A percentile compares a stretch with the other conserved stretches of the same genome.
These are phyloP conservation scores for Lentinula guzmanii DNA, from an alignment of 768 basidiomycete genomes.

Conservation along the genomic window DNA sequence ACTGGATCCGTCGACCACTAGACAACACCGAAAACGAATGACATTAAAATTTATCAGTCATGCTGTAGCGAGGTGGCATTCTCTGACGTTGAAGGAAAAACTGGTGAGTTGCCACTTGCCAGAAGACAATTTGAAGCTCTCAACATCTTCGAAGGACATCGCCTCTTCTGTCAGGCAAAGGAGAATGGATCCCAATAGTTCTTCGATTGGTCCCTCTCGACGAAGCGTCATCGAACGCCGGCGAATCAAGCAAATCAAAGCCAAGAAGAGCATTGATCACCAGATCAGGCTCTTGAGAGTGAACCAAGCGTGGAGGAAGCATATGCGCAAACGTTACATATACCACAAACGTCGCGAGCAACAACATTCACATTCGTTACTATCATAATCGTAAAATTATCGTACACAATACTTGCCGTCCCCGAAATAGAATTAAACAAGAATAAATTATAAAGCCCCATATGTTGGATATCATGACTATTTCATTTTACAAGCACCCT, in stretches of 20 bases:
- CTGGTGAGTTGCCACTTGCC: not conserved
- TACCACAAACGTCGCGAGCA: not conserved
- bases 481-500: not conserved
- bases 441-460: not conserved
- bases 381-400: not conserved
- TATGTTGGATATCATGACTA: not conserved
- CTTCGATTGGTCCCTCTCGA: not conserved
- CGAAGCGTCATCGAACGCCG: not conserved
- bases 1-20: not conserved
- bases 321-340: not conserved
- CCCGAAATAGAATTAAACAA: not conserved
- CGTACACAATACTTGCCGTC: not conserved
- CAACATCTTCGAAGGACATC: not conserved
- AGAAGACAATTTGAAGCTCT: not conserved
- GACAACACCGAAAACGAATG: not conserved
- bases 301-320: not conserved
- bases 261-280: not conserved
- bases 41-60: not conserved
- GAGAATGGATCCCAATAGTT: not conserved
- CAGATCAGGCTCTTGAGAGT: not conserved
- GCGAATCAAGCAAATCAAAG: not conserved
- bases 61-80: not conserved
- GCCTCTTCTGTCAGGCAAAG: not conserved
- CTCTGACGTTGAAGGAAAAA: not conserved
- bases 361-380: not conserved